Base-by-base conservation (phyloP, 768 basidiomycete genomes). In the Termitomyces sp. region DNA sequence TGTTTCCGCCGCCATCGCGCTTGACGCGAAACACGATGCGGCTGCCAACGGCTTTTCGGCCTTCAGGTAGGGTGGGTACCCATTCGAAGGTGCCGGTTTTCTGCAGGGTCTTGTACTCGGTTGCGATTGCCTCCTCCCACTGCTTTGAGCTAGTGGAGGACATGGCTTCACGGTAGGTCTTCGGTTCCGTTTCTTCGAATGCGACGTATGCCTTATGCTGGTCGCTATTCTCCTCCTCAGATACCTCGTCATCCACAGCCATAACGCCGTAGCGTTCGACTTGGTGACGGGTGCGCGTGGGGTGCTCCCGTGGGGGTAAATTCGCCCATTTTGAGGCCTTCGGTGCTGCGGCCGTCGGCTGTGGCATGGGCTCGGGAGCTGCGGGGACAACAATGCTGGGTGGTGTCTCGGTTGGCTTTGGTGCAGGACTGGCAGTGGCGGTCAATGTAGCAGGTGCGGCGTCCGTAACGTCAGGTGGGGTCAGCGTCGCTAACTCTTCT, bases 1-100 rank as follows among this genome's bases (percentile, higher is more conserved):
- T 4, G 11, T 36, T 18, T 36, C 50, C 22, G 16, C 27, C 16
- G 34, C 36, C 22, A 41, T 53, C 6, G 4, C 1, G 2, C 5
- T 50, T 54, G 0, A 27, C 27, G 4, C 27, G 1, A 4, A 27
- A 27, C 1, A 27, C 1, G 1, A 27, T 27, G 27, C 1, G 5
- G 12, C 57, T 51, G 5, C 50, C 20, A 15, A 51, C 9, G 9
- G 49, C 49, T 16, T 58, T 58, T 15, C 8, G 16, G 34, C 41
- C 41, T 6, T 22, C 27, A 16, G 45, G 41, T 2, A 51, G 57
- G 20, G 13, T n/a, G 4, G 33, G 2, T 3, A 57, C 24, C 37
- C 39, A 57, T 12, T 58, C 39, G 33, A 58, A 51, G 20, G 49
- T 58, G 11, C 48, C 34, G 3, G 33, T 61, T 9, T 58, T 60